phyloP scores from a whole-genome alignment of 2,329 filamentous ascomycete genomes.

The Allantophomopsis cytisporea region DNA sequence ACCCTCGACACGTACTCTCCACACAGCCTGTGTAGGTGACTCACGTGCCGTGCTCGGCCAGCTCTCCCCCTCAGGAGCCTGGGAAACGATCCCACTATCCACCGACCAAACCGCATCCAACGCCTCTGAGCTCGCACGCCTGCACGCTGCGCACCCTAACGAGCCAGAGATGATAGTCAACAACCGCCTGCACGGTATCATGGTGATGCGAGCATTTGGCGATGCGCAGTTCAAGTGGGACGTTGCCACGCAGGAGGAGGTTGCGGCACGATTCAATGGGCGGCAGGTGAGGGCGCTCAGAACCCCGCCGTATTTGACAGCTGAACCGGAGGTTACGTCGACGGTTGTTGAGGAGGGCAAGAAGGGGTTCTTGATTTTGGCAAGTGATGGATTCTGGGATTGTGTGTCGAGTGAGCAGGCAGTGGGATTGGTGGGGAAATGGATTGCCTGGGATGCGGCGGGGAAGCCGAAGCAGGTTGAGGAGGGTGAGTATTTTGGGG shows the following conservation, averaged over 20 bases:
- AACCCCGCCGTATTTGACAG: conserved; percentile 55
- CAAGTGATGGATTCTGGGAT: conserved; percentile 56
- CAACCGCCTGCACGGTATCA: conserved; percentile 47
- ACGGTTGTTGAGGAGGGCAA: conserved; percentile 31
- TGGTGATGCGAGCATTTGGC: conserved; percentile 54
- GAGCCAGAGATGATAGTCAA: conserved; percentile 37
- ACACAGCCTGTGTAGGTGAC: too few species aligned
- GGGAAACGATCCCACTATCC: conserved; percentile 40
- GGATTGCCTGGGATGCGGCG: neutral
- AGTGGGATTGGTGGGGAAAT: conserved; percentile 33
- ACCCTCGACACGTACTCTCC: too few species aligned
- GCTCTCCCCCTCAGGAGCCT: conserved; percentile 27
- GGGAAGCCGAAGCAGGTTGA: neutral
- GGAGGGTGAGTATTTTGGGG: too few species aligned
- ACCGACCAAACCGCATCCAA: conserved; percentile 56
- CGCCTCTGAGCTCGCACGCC: conserved; percentile 36
- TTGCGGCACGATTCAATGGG: conserved; percentile 33
- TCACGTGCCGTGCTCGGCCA: conserved; percentile 5
- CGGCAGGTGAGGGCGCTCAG: neutral
- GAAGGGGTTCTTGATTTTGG: conserved; percentile 49
- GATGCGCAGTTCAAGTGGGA: conserved; percentile 58
- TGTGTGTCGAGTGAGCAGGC: conserved; percentile 40
- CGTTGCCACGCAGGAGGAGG: conserved; percentile 27
- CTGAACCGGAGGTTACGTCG: conserved; percentile 49
- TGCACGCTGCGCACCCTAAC: conserved; percentile 44